phyloP scores from a whole-genome alignment of 345 rosid genomes.

The Schrenkiella parvula region DNA sequence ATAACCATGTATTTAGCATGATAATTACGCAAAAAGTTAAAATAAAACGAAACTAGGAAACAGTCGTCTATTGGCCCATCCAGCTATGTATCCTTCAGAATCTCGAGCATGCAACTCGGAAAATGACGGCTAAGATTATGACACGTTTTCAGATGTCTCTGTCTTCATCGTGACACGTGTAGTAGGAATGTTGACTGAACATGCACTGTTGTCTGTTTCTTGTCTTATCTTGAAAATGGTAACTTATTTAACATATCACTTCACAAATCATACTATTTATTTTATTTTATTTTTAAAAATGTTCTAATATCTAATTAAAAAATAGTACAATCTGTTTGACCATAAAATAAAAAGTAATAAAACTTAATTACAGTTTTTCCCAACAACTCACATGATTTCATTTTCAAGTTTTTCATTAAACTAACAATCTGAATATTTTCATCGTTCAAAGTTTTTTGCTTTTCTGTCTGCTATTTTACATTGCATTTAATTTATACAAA shows the following conservation, averaged over 20 bases:
- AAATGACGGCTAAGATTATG: background rate
- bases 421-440: too few relatives aligned
- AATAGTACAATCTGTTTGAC: too few relatives aligned
- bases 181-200: conserved; percentile 15
- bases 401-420: too few relatives aligned
- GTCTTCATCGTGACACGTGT: background rate
- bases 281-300: background rate
- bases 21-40: background rate
- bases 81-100: conserved; percentile 1
- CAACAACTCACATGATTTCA: too few relatives aligned
- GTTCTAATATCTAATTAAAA: background rate
- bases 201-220: conserved; percentile 4
- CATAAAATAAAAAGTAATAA: too few relatives aligned
- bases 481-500: too few relatives aligned
- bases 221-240: conserved; percentile 10
- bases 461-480: too few relatives aligned
- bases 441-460: too few relatives aligned
- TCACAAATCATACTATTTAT: background rate
- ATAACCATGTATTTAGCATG: too few relatives aligned
- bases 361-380: too few relatives aligned
- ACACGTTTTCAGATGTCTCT: background rate
- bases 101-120: conserved; percentile 3
- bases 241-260: too few relatives aligned
- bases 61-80: background rate
- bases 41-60: background rate